Conservation (phyloP, 192 early-diverging fungal species). For the Globomyces pollinis-pini region DNA sequence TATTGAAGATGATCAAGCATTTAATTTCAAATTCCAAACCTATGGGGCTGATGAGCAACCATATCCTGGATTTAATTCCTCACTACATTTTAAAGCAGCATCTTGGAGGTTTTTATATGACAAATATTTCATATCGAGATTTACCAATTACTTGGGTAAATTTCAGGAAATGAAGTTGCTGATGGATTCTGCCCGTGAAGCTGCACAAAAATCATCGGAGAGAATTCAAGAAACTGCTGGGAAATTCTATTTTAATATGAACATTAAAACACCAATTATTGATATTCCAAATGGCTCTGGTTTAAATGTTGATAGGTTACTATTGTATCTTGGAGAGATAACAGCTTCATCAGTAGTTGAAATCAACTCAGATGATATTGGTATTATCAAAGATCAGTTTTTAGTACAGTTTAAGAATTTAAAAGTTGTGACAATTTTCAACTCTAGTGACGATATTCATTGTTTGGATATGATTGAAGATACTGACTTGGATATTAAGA, state of each 20-base stretch:
- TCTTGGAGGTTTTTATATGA: constrained; percentile 75
- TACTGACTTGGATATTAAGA: constrained; percentile 62
- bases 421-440: constrained; percentile 30
- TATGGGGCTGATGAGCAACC: constrained; percentile 44
- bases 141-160: constrained; percentile 73
- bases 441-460: constrained; percentile 12
- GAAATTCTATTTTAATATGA: constrained; percentile 77
- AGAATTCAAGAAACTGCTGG: constrained; percentile 71
- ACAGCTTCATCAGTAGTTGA: constrained; percentile 64
- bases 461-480: constrained; percentile 74
- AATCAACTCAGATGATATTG: too few relatives aligned
- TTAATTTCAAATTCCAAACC: constrained; percentile 82
- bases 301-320: constrained; percentile 57
- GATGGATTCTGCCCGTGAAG: constrained; percentile 80
- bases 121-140: constrained; percentile 59
- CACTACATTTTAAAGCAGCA: constrained; percentile 66
- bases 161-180: constrained; percentile 82
- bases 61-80: constrained; percentile 83
- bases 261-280: constrained; percentile 78
- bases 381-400: too few relatives aligned
- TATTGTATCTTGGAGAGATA: constrained; percentile 76
- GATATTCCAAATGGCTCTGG: constrained; percentile 60
- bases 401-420: too few relatives aligned
- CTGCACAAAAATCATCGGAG: constrained; percentile 68
- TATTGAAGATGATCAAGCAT: constrained; percentile 83